Percentiles rank a stretch among this genome's conserved stretches.
Evolutionary conservation across 495 filamentous ascomycete species (phyloP).

Genomic region (Aspergillus heteromorphus): DNA sequence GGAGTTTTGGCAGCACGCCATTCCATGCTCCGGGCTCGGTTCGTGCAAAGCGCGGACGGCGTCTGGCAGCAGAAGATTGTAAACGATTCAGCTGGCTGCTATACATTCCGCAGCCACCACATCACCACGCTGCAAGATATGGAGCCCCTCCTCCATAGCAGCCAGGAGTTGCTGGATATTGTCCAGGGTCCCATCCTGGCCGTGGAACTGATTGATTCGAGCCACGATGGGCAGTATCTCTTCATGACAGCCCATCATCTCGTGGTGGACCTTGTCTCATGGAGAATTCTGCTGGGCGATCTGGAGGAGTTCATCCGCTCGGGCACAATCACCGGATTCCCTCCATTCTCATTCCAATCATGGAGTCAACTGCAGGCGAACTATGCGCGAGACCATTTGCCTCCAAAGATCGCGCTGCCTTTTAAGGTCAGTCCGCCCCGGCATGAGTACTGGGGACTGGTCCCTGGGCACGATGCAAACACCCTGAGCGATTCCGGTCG

Average conservation of each 20-base stretch:
- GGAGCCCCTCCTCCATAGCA: background rate
- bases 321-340: constrained; percentile 30
- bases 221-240: constrained; percentile 35
- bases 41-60: background rate
- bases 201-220: constrained; percentile 30
- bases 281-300: constrained; percentile 51
- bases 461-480: no score
- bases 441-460: constrained; percentile 29
- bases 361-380: constrained; percentile 40
- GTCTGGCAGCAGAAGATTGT: constrained; percentile 22
- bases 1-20: background rate
- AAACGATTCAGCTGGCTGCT: constrained; percentile 5
- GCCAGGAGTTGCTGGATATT: constrained; percentile 17
- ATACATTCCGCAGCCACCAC: background rate
- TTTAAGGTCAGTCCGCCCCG: constrained; percentile 7
- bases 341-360: constrained; percentile 44
- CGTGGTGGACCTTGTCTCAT: constrained; percentile 52
- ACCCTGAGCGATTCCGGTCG: constrained; percentile 25
- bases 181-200: constrained; percentile 21
- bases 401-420: constrained; percentile 21
- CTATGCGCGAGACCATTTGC: constrained; percentile 13
- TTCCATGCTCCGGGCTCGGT: background rate
- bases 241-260: constrained; percentile 51
- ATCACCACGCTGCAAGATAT: constrained; percentile 2
- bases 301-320: constrained; percentile 44